Conservation (phyloP, 2,329 filamentous ascomycete genomes). For the Calonectria crousiana region DNA sequence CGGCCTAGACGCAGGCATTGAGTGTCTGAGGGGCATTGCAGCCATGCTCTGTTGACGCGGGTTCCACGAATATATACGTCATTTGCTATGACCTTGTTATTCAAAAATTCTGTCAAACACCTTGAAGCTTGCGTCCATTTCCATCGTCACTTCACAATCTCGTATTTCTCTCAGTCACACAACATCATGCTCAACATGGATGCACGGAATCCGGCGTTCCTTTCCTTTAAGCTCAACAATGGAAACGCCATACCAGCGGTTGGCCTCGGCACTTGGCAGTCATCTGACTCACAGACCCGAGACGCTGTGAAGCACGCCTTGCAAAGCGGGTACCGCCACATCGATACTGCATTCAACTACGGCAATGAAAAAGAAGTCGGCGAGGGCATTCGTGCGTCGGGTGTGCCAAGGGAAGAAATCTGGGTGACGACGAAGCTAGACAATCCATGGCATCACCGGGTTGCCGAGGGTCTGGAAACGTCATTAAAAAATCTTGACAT, state of each 20-base stretch:
- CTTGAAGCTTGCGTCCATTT: neutral
- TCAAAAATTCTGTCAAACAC: neutral
- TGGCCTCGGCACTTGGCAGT: slow-evolving; percentile 49
- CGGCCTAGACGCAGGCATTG: neutral
- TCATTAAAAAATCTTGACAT: slow-evolving; percentile 63
- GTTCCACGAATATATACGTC: neutral
- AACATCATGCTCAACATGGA: slow-evolving; percentile 12
- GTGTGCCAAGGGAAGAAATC: slow-evolving; percentile 64
- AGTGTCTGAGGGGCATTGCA: neutral
- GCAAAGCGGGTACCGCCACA: slow-evolving; percentile 68
- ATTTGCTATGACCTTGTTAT: neutral
- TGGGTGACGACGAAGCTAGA: slow-evolving; percentile 78
- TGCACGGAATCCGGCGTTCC: neutral
- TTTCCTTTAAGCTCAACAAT: slow-evolving; percentile 25
- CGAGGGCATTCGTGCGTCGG: slow-evolving; percentile 58
- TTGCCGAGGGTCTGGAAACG: slow-evolving; percentile 67
- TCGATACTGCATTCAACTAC: slow-evolving; percentile 73
- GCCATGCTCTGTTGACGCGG: neutral
- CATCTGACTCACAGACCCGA: slow-evolving; percentile 58
- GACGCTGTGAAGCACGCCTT: slow-evolving; percentile 70
- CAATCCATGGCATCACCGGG: slow-evolving; percentile 71
- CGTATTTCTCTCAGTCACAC: neutral
- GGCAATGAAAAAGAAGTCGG: slow-evolving; percentile 71
- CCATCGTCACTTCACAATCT: neutral
- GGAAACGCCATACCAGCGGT: slow-evolving; percentile 24